phyloP scores from a whole-genome alignment of 371 early-diverging fungal species.

The Syncephalastrum racemosum region DNA sequence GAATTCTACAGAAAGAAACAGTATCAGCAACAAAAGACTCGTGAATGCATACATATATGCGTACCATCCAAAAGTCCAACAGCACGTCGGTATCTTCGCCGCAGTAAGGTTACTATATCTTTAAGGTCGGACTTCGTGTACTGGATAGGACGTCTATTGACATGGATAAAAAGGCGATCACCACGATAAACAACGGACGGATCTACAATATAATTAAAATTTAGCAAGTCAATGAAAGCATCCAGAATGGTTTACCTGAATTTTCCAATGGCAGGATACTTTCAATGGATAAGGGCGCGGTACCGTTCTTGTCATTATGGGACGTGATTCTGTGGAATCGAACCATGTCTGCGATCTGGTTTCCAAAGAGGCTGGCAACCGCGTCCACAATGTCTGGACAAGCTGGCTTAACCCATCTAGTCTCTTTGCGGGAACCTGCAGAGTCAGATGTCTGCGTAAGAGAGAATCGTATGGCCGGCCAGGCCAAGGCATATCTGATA shows the following conservation, averaged over 20 bases:
- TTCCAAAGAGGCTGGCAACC: conserved; percentile 23
- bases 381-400: conserved; percentile 16
- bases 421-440: conserved; percentile 12
- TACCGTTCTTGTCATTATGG: neutral
- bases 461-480: conserved; percentile 36
- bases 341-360: conserved; percentile 21
- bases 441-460: conserved; percentile 19
- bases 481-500: conserved; percentile 27
- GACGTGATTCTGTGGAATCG: neutral
- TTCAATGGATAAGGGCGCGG: conserved; percentile 4
- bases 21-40: neutral
- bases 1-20: conserved; percentile 4
- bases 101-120: conserved; percentile 23
- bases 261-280: conserved; percentile 26
- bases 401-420: conserved; percentile 30
- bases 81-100: conserved; percentile 21
- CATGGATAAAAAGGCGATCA: conserved; percentile 38
- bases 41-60: neutral
- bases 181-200: conserved; percentile 29
- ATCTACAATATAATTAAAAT: conserved; percentile 10
- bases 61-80: conserved; percentile 16
- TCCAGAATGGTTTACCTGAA: conserved; percentile 22
- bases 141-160: conserved; percentile 41
- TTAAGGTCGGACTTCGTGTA: conserved; percentile 38
- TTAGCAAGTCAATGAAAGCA: neutral